phyloP scores from a whole-genome alignment of 352 stramenopile species.

The Stramenopiles sp. region DNA sequence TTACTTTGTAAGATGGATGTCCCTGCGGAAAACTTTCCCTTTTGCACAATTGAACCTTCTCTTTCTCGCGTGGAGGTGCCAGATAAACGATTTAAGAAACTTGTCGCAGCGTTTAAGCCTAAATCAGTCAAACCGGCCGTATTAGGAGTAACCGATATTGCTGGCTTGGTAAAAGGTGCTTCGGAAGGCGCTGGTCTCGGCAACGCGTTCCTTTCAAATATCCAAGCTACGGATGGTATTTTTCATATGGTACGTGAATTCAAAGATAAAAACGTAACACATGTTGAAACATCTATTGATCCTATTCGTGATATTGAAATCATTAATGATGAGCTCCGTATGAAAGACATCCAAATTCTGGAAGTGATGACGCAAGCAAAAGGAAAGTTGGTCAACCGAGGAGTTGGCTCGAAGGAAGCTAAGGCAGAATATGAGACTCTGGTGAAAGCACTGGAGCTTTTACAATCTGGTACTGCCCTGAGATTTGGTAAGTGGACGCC shows the following conservation, averaged over 20 bases:
- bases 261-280: slow-evolving; percentile 81
- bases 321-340: slow-evolving; percentile 82
- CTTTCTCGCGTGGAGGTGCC: slow-evolving; percentile 72
- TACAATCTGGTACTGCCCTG: slow-evolving; percentile 39
- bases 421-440: slow-evolving; percentile 49
- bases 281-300: slow-evolving; percentile 95
- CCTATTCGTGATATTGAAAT: slow-evolving; percentile 91
- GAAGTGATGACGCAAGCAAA: slow-evolving; percentile 29
- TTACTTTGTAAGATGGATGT: slow-evolving; percentile 64
- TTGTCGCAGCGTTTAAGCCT: slow-evolving; percentile 74
- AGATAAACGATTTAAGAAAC: slow-evolving; percentile 93
- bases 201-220: slow-evolving; percentile 97
- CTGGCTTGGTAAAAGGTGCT: slow-evolving; percentile 80
- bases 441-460: slow-evolving; percentile 29
- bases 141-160: slow-evolving; percentile 96
- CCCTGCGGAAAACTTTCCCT: slow-evolving; percentile 56
- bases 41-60: slow-evolving; percentile 96
- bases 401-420: slow-evolving; percentile 27
- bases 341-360: slow-evolving; percentile 77
- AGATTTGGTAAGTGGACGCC: slow-evolving; percentile 44
- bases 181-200: slow-evolving; percentile 84
- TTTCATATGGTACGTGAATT: slow-evolving; percentile 90
- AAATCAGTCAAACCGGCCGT: slow-evolving; percentile 55
- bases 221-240: slow-evolving; percentile 88
- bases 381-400: slow-evolving; percentile 16